A percentile compares a stretch with the other conserved stretches of the same genome.
Evolutionary conservation across 2,329 filamentous ascomycete species (phyloP).

Genomic region (Xylariaceae sp.): DNA sequence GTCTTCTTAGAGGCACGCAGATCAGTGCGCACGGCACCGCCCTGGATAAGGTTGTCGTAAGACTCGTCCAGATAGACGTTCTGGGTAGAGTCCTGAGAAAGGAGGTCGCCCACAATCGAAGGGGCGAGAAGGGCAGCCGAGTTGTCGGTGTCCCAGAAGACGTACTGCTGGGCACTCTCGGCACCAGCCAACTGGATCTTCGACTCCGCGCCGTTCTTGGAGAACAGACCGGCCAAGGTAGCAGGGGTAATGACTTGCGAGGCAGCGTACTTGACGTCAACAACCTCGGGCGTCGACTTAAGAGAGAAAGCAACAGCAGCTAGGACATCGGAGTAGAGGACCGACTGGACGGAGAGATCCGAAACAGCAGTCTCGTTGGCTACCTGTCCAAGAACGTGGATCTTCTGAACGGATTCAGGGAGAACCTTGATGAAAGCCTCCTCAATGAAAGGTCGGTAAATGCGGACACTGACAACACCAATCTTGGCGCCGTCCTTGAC

Average conservation of each 20-base stretch:
- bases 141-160: conserved; percentile 87
- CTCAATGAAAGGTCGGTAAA: conserved; percentile 94
- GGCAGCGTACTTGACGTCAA: conserved; percentile 87
- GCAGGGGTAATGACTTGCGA: conserved; percentile 52
- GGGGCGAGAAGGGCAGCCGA: conserved; percentile 63
- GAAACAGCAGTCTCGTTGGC: conserved; percentile 63
- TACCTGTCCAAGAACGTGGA: conserved; percentile 89
- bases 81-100: conserved; percentile 66
- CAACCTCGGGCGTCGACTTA: conserved; percentile 57
- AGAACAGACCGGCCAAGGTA: conserved; percentile 46
- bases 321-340: conserved; percentile 85
- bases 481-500: conserved; percentile 69
- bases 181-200: conserved; percentile 38
- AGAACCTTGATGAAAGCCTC: conserved; percentile 83
- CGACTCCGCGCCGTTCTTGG: conserved; percentile 44
- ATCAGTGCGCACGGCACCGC: conserved; percentile 78
- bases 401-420: conserved; percentile 65
- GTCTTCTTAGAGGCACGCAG: conserved; percentile 77
- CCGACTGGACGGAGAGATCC: conserved; percentile 74
- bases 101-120: conserved; percentile 50
- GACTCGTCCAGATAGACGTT: conserved; percentile 58
- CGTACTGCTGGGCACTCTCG: conserved; percentile 70
- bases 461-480: conserved; percentile 82
- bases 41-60: conserved; percentile 62
- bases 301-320: conserved; percentile 76